Evolutionary conservation across 1,284 basidiomycete genomes (phyloP), one percentile per base, ranked within the genome.

Genomic region (Puccinia polysora): DNA sequence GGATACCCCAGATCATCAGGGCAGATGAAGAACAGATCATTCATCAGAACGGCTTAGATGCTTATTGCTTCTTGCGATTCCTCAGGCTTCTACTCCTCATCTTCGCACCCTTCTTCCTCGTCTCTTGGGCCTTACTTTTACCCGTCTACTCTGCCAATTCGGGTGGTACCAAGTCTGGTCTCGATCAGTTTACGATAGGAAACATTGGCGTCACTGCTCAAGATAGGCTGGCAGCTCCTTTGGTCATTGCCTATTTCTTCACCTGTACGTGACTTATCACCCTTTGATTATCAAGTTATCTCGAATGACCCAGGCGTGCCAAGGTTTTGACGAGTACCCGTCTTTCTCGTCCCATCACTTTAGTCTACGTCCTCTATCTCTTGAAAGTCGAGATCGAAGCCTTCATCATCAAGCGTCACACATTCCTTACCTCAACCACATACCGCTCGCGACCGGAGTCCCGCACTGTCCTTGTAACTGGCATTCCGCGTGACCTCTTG

Each of bases 1-100:
- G 81, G 81, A 76, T 82, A 34, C 77, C 78, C 0, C 77, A 77
- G 30, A 78, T 81, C 74, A 74, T 81, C 73, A 75, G 76, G 43
- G 78, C 75, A 7, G 78, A 78, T 49, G 76, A 78, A 53, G 72
- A 73, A 28, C 77, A 76, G 45, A 77, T 80, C 62, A 76, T 81
- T 58, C 70, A 76, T 25, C 78, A 86, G 73, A 95, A 96, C 75
- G 94, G 95, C 40, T 84, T 91, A 73, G 95, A 98, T 78, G 90
- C 92, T 36, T 98, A 95, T 82, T 88, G 96, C 79, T 97, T 91
- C 77, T 86, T 96, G 58, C 88, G 91, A 69, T 97, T 89, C 80
- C 83, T 94, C 49, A 86, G 88, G 72, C 78, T 80, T 32, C 81
- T 89, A 52, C 83, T 90, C 32, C 80, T 90, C 3, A 67, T 74